These are phyloP conservation scores for Tetraselmis striata DNA, from an alignment of 139 green algal genomes.

Conservation along the genomic window DNA sequence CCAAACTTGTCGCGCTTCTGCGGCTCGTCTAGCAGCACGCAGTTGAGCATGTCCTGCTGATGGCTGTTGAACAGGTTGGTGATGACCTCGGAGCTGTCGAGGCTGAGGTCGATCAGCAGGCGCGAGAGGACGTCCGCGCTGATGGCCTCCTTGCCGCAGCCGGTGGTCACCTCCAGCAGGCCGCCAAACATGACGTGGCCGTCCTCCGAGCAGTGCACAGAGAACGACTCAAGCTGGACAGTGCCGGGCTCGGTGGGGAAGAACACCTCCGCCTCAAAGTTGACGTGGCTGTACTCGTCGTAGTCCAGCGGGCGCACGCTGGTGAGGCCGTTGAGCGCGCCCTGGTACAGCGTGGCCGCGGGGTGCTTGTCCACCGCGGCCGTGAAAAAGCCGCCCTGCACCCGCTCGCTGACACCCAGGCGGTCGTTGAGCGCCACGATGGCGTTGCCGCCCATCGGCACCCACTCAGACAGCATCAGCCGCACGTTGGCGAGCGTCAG, in stretches of 20 bases:
- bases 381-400: conserved; percentile 6
- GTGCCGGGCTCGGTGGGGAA: neutral
- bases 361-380: conserved; percentile 11
- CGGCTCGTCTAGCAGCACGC: neutral
- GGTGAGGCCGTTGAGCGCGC: neutral
- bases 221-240: conserved; percentile 21
- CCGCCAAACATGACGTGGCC: conserved; percentile 10
- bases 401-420: conserved; percentile 12
- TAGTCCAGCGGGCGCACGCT: neutral
- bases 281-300: conserved; percentile 4
- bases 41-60: neutral
- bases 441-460: conserved; percentile 23
- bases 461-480: conserved; percentile 15
- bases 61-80: conserved; percentile 2
- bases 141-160: neutral
- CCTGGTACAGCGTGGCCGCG: neutral
- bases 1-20: neutral
- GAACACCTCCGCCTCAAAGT: conserved; percentile 21
- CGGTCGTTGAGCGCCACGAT: conserved; percentile 26
- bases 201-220: conserved; percentile 13
- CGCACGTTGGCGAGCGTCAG: conserved; percentile 8
- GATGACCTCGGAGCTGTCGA: neutral
- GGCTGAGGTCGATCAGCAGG: neutral
- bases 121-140: neutral
- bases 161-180: neutral